Evolutionary conservation across 2,329 filamentous ascomycete species (phyloP), one percentile per base, ranked within the genome.

Genomic region (Epichloe bromicola): DNA sequence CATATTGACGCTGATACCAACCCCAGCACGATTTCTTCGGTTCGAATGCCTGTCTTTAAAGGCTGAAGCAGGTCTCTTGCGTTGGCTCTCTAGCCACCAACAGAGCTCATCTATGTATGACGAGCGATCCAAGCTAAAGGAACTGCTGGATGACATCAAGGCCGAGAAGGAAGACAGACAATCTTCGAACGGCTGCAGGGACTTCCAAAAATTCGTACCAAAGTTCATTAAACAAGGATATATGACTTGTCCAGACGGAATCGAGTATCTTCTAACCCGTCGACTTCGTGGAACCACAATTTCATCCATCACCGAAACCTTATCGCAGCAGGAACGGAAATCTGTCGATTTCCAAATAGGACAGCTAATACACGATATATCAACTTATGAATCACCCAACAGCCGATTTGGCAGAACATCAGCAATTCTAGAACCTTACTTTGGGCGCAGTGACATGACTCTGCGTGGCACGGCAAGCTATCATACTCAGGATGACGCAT

Each of bases 331-430:
- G 1, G 68, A 75, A 53, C 67, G 66, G 15, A 61, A 54, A 26
- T 49, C 56, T 1, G 57, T 78, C 36, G 67, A 78, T 48, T 72
- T 67, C 51, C 74, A 79, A 51, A 65, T 66, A 37, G 76, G 76
- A 5, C 64, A 62, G 14, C 58, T 80, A 7, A 59, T 74, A 39
- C 68, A 73, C 3, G 63, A 61, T 4, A 67, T 80, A 5, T 72
- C 72, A 1, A 56, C 57, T 1, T 58, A 76, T 3, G 59, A 62
- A 5, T 74, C 75, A 1, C 73, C 73, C 10, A 72, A 69, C 1
- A 66, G 66, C 6, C 65, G 58, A n/a, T 80, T 79, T 51, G 77
- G 77, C 0, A 55, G 57, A 37, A 60, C 60, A 23, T 58, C 56
- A 43, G 62, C 61, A 45, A 57, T 63, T 50, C 60, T 51, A 52